A percentile compares a stretch with the other conserved stretches of the same genome.
Evolutionary conservation across 208 protist genomes (phyloP).

Genomic region (Acanthamoeba royreba): DNA sequence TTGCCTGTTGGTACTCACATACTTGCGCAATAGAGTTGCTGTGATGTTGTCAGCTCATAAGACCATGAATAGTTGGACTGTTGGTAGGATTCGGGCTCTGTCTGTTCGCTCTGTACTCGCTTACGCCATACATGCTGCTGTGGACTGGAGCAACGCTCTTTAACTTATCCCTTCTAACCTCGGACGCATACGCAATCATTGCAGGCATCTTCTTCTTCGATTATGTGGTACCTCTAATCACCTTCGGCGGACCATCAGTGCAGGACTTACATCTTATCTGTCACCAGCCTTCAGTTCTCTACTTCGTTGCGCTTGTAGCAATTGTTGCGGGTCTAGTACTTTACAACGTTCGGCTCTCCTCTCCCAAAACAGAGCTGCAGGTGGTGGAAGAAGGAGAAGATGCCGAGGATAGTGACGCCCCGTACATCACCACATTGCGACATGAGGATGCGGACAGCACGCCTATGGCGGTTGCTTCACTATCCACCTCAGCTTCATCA

Average conservation of each 20-base stretch:
- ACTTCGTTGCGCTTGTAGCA: background rate
- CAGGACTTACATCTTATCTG: background rate
- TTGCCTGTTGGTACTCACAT: background rate
- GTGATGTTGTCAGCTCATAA: background rate
- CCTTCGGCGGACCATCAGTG: background rate
- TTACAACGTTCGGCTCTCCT: background rate
- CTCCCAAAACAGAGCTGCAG: no score
- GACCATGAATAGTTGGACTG: background rate
- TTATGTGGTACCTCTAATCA: background rate
- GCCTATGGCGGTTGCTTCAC: no score
- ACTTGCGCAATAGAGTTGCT: background rate
- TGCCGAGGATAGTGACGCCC: no score
- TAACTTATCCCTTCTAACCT: conserved; percentile 66
- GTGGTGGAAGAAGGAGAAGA: no score
- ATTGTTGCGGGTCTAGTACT: background rate
- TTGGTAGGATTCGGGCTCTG: conserved; percentile 60
- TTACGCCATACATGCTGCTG: conserved; percentile 63
- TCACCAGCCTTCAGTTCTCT: background rate
- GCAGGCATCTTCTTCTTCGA: conserved; percentile 59
- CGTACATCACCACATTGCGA: no score
- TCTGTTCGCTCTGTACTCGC: conserved; percentile 70
- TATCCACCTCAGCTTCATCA: no score
- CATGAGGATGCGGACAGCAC: no score
- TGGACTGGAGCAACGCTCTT: conserved; percentile 57
- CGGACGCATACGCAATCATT: conserved; percentile 61